These are phyloP conservation scores for Diutina siamensis DNA, from an alignment of 1,139 yeast species.

Conservation along the genomic window DNA sequence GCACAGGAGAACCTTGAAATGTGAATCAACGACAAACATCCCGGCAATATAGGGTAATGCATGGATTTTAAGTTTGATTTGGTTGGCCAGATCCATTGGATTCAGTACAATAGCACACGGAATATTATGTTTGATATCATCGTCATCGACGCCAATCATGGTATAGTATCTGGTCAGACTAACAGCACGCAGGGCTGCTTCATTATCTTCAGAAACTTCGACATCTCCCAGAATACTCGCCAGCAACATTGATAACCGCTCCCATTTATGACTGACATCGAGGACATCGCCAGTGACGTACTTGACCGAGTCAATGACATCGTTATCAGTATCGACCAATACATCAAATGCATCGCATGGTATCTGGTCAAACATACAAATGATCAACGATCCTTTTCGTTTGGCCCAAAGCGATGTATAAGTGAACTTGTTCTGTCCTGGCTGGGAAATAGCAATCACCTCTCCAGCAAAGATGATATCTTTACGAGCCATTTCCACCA, in stretches of 20 bases:
- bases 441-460: constrained; percentile 43
- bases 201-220: background rate
- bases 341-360: constrained; percentile 72
- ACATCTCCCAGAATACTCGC: background rate
- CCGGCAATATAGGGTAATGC: constrained; percentile 85
- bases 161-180: constrained; percentile 57
- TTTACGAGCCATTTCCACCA: constrained; percentile 28
- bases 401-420: constrained; percentile 91
- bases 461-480: constrained; percentile 40
- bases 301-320: background rate
- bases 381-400: constrained; percentile 53
- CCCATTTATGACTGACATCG: background rate
- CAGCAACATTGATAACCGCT: background rate
- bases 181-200: constrained; percentile 12
- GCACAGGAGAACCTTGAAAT: constrained; percentile 48
- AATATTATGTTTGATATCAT: constrained; percentile 19
- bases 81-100: constrained; percentile 33
- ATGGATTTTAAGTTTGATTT: constrained; percentile 49
- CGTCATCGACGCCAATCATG: constrained; percentile 29
- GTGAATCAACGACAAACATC: constrained; percentile 46
- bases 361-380: constrained; percentile 81
- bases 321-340: constrained; percentile 16
- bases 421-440: constrained; percentile 40
- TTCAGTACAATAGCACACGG: constrained; percentile 68
- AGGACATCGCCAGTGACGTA: background rate